These are phyloP conservation scores for Phytophthora capsici DNA, from an alignment of 352 stramenopile species.

Conservation along the genomic window DNA sequence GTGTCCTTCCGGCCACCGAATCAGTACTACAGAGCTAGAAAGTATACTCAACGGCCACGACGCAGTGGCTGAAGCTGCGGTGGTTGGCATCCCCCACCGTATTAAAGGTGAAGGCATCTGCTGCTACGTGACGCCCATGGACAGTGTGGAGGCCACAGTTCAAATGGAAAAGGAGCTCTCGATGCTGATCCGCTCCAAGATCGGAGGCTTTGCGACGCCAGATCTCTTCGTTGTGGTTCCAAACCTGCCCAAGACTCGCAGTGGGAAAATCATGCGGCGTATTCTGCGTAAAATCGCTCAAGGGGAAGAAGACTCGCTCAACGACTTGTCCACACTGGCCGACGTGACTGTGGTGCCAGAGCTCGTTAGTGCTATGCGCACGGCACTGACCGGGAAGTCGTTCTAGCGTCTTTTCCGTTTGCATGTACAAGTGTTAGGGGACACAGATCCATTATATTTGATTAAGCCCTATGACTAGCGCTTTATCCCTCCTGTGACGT, in stretches of 20 bases:
- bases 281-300: constrained; percentile 17
- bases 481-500: no score
- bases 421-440: neutral
- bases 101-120: neutral
- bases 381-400: neutral
- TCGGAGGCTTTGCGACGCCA: constrained; percentile 11
- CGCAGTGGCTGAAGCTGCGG: neutral
- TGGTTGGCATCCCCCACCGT: neutral
- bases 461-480: no score
- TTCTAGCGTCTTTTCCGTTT: neutral
- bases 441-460: no score
- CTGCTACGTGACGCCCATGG: neutral
- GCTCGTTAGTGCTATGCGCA: neutral
- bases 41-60: neutral
- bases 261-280: constrained; percentile 18
- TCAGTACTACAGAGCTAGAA: neutral
- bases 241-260: constrained; percentile 13
- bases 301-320: constrained; percentile 93
- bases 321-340: constrained; percentile 90
- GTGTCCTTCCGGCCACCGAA: neutral
- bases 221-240: constrained; percentile 12
- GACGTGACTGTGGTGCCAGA: constrained; percentile 1
- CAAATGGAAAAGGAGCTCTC: constrained; percentile 60
- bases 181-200: constrained; percentile 13
- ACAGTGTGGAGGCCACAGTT: constrained; percentile 28